A percentile compares a stretch with the other conserved stretches of the same genome.
These are phyloP conservation scores for Suillus fuscotomentosus DNA, from an alignment of 768 basidiomycete genomes.

Conservation along the genomic window DNA sequence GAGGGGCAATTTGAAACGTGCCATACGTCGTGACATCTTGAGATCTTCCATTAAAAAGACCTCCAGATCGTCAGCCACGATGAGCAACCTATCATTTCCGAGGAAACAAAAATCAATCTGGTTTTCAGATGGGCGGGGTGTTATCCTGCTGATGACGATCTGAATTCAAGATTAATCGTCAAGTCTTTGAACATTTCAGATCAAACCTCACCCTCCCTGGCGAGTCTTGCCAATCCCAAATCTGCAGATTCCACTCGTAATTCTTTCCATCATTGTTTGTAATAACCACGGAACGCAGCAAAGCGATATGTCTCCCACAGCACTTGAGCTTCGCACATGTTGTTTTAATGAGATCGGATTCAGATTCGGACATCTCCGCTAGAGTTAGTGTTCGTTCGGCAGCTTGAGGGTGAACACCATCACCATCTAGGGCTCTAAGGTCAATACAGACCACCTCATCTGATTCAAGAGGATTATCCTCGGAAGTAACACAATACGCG, in stretches of 20 bases:
- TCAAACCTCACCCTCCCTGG: background rate
- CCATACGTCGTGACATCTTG: too few species aligned
- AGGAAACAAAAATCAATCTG: too few species aligned
- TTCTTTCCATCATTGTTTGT: too few species aligned
- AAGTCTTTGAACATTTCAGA: background rate
- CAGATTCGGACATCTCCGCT: fast-evolving
- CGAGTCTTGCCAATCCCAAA: background rate
- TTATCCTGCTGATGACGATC: too few species aligned
- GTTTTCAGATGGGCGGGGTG: too few species aligned
- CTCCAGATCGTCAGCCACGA: too few species aligned
- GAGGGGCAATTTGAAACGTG: too few species aligned
- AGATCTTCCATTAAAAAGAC: too few species aligned
- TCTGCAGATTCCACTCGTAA: background rate
- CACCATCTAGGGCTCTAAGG: background rate
- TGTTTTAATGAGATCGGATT: background rate
- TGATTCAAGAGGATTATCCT: too few species aligned
- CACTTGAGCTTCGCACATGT: background rate
- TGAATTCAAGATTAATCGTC: too few species aligned
- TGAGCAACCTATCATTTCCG: too few species aligned
- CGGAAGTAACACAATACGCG: background rate
- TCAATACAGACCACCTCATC: background rate
- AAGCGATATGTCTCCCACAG: background rate
- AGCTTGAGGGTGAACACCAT: background rate
- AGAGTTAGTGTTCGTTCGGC: background rate
- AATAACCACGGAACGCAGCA: background rate